These are phyloP conservation scores for Asterophora lycoperdoides DNA, from an alignment of 768 basidiomycete species.

Conservation along the genomic window DNA sequence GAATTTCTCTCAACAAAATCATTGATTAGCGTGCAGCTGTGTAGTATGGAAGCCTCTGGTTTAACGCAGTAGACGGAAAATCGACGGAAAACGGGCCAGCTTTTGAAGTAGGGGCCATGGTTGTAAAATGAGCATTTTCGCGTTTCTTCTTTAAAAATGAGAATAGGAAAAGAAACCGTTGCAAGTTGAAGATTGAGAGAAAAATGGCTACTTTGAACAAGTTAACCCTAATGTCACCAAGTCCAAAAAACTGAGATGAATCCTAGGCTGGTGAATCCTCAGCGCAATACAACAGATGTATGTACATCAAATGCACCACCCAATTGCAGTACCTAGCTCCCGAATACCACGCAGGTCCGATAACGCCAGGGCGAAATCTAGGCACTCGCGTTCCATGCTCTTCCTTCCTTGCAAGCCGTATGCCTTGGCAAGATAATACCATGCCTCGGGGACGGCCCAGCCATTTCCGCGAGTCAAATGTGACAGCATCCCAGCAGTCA, in stretches of 20 bases:
- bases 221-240: too few species aligned
- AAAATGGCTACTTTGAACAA: too few species aligned
- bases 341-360: slow-evolving; percentile 16
- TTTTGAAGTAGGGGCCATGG: too few species aligned
- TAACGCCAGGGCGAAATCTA: slow-evolving; percentile 15
- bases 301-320: slow-evolving; percentile 17
- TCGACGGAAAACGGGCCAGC: too few species aligned
- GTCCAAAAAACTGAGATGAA: background rate
- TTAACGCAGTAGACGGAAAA: too few species aligned
- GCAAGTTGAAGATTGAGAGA: too few species aligned
- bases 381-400: slow-evolving; percentile 15
- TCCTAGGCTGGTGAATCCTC: background rate
- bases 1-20: too few species aligned
- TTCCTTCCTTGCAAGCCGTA: slow-evolving; percentile 45
- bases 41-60: too few species aligned
- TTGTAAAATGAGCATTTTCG: too few species aligned
- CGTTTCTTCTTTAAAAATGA: too few species aligned
- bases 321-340: slow-evolving; percentile 16
- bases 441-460: slow-evolving; percentile 93
- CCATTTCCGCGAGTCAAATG: slow-evolving; percentile 74
- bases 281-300: background rate
- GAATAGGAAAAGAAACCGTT: too few species aligned
- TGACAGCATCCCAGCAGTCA: slow-evolving; percentile 77
- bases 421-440: slow-evolving; percentile 87
- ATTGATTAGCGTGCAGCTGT: too few species aligned